These are phyloP conservation scores for Xeromyces bisporus DNA, from an alignment of 495 filamentous ascomycete species.

Conservation along the genomic window DNA sequence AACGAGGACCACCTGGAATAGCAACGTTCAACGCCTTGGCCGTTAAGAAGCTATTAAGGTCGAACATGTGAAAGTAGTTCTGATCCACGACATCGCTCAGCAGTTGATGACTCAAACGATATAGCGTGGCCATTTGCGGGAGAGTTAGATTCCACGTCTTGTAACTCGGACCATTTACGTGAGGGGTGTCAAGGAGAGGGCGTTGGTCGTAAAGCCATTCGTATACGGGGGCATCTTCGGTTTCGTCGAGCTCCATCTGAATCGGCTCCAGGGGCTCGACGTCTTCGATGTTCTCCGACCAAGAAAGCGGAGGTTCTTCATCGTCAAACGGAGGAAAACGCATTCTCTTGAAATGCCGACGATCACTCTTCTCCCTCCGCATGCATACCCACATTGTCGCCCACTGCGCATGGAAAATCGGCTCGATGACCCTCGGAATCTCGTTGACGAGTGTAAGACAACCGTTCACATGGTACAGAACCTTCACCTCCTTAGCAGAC, in stretches of 20 bases:
- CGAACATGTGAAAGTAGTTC: slow-evolving; percentile 98
- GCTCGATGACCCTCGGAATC: slow-evolving; percentile 90
- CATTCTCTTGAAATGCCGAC: slow-evolving; percentile 97
- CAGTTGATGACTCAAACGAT: slow-evolving; percentile 80
- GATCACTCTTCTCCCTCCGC: slow-evolving; percentile 93
- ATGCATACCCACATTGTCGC: slow-evolving; percentile 99
- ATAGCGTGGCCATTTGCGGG: slow-evolving; percentile 90
- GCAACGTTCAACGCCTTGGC: slow-evolving; percentile 96
- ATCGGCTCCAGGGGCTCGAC: slow-evolving; percentile 96
- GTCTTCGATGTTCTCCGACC: slow-evolving; percentile 97
- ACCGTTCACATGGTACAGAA: slow-evolving; percentile 95
- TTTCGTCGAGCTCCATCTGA: slow-evolving; percentile 95
- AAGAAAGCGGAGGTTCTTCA: slow-evolving; percentile 92
- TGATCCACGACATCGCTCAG: slow-evolving; percentile 85
- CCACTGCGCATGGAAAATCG: slow-evolving; percentile 98
- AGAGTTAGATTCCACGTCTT: slow-evolving; percentile 88
- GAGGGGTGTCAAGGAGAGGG: slow-evolving; percentile 76
- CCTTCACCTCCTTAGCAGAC: slow-evolving; percentile 85
- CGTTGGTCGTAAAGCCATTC: slow-evolving; percentile 98
- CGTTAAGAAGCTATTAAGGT: slow-evolving; percentile 84
- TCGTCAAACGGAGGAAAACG: slow-evolving; percentile 98
- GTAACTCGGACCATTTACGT: slow-evolving; percentile 95
- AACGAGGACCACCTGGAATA: slow-evolving; percentile 89
- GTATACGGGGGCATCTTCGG: slow-evolving; percentile 78
- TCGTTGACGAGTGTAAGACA: slow-evolving; percentile 97